A percentile compares a stretch with the other conserved stretches of the same genome.
Evolutionary conservation across 345 rosid species (phyloP).

Genomic region (Eucalyptus tenuipes): DNA sequence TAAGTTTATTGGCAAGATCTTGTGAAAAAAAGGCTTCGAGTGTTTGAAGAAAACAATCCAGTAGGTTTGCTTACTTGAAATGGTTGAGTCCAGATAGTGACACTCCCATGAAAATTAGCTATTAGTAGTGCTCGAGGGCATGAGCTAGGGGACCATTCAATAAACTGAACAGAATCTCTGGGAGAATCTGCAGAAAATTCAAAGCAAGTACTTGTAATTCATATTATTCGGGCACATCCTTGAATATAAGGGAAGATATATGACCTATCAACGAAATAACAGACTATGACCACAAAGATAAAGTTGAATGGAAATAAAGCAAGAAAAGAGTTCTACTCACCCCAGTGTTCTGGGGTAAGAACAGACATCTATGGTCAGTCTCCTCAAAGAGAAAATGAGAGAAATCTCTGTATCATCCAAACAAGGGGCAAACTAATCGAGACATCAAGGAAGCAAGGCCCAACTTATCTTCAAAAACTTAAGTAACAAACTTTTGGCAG

Average conservation of each 20-base stretch:
- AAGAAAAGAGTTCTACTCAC: background rate
- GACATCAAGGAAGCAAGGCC: background rate
- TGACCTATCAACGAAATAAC: background rate
- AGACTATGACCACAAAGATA: background rate
- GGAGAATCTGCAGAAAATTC: slow-evolving; percentile 66
- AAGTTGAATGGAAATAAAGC: background rate
- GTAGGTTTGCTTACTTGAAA: slow-evolving; percentile 49
- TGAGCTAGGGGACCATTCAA: slow-evolving; percentile 97
- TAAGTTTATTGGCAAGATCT: background rate
- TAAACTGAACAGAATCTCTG: slow-evolving; percentile 97
- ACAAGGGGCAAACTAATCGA: background rate
- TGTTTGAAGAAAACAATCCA: background rate
- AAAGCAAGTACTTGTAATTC: background rate
- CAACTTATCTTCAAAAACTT: background rate
- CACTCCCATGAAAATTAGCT: slow-evolving; percentile 95
- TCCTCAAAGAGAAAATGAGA: background rate
- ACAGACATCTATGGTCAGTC: background rate
- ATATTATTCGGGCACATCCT: background rate
- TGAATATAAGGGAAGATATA: background rate
- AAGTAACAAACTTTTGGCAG: background rate
- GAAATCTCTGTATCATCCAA: background rate
- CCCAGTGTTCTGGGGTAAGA: background rate
- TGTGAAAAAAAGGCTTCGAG: background rate
- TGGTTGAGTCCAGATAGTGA: slow-evolving; percentile 95
- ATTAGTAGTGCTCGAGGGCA: slow-evolving; percentile 89